phyloP scores from a whole-genome alignment of 768 basidiomycete genomes.

The Boletus speciosus region DNA sequence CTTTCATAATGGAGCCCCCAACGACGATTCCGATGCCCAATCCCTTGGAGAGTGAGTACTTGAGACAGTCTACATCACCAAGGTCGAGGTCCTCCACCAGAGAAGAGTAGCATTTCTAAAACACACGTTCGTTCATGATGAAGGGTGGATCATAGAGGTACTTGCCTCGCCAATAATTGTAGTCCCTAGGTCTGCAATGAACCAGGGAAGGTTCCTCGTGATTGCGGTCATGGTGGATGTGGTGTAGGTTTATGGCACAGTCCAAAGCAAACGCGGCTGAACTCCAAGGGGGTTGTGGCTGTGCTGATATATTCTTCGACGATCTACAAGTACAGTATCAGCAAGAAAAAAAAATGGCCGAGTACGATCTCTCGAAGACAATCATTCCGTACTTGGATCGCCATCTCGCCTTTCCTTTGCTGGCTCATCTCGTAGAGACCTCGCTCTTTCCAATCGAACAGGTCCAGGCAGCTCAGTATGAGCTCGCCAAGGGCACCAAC shows the following conservation, averaged over 20 bases:
- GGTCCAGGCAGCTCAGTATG: slow-evolving; percentile 90
- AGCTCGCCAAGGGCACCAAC: slow-evolving; percentile 94
- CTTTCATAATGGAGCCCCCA: slow-evolving; percentile 93
- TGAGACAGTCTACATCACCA: slow-evolving; percentile 75
- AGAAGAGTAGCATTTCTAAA: slow-evolving; percentile 84
- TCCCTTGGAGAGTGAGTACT: slow-evolving; percentile 88
- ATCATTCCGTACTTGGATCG: slow-evolving; percentile 92
- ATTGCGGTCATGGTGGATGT: slow-evolving; percentile 60
- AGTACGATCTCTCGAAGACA: slow-evolving; percentile 87
- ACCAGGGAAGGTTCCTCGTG: slow-evolving; percentile 82
- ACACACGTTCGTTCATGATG: background rate
- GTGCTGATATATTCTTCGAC: slow-evolving; percentile 12
- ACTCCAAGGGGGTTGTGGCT: slow-evolving; percentile 16
- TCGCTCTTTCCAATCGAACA: slow-evolving; percentile 76
- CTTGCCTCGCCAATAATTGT: slow-evolving; percentile 78
- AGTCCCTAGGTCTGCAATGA: slow-evolving; percentile 76
- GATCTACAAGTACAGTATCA: background rate
- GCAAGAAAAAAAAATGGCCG: slow-evolving; percentile 55
- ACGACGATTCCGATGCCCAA: slow-evolving; percentile 90
- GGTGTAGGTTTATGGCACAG: slow-evolving; percentile 4
- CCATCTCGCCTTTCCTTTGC: slow-evolving; percentile 89
- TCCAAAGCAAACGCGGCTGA: background rate
- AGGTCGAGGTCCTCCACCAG: slow-evolving; percentile 85
- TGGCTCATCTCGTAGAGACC: slow-evolving; percentile 79
- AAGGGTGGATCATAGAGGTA: background rate